These are phyloP conservation scores for Sordariomycetes sp. DNA, from an alignment of 2,329 filamentous ascomycete genomes.

Conservation along the genomic window DNA sequence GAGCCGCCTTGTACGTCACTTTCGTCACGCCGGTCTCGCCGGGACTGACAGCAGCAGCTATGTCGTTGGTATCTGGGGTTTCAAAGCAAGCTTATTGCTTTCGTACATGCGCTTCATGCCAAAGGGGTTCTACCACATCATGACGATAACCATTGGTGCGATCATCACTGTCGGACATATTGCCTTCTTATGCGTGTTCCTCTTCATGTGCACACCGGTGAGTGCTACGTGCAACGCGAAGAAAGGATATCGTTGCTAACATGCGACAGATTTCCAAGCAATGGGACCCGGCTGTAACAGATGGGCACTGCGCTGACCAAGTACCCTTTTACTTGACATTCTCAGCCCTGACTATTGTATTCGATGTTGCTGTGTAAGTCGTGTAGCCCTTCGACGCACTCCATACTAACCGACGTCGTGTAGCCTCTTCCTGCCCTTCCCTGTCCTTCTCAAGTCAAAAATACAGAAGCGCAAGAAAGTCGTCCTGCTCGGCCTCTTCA, in stretches of 20 bases:
- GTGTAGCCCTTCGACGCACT: background rate
- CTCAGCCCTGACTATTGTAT: constrained; percentile 28
- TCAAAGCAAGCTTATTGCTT: constrained; percentile 35
- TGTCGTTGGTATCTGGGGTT: constrained; percentile 30
- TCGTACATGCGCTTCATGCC: constrained; percentile 35
- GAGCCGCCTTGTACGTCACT: constrained; percentile 28
- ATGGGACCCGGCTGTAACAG: constrained; percentile 28
- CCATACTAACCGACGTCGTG: background rate
- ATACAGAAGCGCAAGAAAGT: constrained; percentile 29
- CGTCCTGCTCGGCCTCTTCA: constrained; percentile 31
- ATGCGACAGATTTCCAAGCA: constrained; percentile 18
- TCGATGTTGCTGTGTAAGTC: constrained; percentile 30
- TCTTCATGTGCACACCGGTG: constrained; percentile 26
- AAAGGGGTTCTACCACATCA: constrained; percentile 19
- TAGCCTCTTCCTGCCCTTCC: constrained; percentile 31
- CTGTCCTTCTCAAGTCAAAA: constrained; percentile 24
- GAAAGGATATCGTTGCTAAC: background rate
- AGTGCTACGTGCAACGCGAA: background rate
- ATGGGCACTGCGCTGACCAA: constrained; percentile 25
- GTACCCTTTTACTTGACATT: constrained; percentile 33
- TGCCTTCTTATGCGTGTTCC: constrained; percentile 22
- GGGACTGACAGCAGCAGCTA: constrained; percentile 18
- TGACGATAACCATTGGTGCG: constrained; percentile 22
- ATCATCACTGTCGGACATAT: constrained; percentile 28
- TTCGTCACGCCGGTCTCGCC: background rate